Base-by-base conservation (phyloP, 176 grass and related monocot species). In the Pharus latifolius region DNA sequence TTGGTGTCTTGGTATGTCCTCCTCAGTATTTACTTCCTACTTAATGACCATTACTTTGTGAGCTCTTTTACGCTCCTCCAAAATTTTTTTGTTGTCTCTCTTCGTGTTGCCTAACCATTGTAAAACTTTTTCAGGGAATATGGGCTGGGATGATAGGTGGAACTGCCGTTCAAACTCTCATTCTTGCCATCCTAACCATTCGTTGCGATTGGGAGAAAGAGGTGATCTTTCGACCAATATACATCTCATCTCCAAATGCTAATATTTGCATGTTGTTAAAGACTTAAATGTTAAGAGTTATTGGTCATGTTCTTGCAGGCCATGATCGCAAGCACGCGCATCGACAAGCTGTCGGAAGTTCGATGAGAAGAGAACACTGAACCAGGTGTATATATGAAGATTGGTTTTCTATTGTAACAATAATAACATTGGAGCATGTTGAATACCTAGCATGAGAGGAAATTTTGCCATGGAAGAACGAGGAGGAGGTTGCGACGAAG, bases 81-180 rank as follows among this genome's bases (percentile, higher is more conserved):
- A 19, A 67, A 9, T 4, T 24, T 40, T 7, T 18, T 4, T 45
- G 14, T n/a, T n/a, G n/a, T n/a, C n/a, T n/a, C 11, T 30, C 16
- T 38, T 38, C 35, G 35, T 38, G 35, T 38, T 9, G 8, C 9
- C 35, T 68, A 3, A 68, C 20, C 31, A 5, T 16, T 10, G 6
- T 12, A 2, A 13, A 51, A 62, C 40, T 35, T 28, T 73, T 54
- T 44, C 40, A 96, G 92, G 92, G 92, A 2, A 92, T 96, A 30
- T 96, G 92, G 92, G 88, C 79, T 11, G 92, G 92, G 5, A 96
- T 96, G 92, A 96, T 96, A 37, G 75, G 82, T 37, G 92, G 92
- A 78, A 96, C 92, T 23, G 85, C 85, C 51, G 77, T 96, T 59
- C 92, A 96, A 42, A 96, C 92, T 17, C 3, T 88, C n/a, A 89